These are phyloP conservation scores for Sistotremastrum niveocremeum DNA, from an alignment of 768 basidiomycete genomes.

Conservation along the genomic window DNA sequence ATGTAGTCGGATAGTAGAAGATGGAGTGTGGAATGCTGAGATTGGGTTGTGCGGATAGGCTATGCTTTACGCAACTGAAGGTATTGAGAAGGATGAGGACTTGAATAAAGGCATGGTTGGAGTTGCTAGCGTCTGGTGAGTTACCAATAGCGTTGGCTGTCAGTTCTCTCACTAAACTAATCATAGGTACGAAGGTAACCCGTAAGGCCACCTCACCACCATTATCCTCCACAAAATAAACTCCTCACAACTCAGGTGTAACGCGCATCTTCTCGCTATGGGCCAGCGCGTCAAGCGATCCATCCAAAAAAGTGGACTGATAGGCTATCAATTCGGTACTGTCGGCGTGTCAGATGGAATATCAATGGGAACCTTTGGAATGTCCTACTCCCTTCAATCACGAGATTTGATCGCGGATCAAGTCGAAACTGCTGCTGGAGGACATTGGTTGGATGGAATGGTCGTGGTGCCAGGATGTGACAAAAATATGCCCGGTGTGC, in stretches of 20 bases:
- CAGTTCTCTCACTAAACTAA: constrained; percentile 6
- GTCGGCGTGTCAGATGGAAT: constrained; percentile 98
- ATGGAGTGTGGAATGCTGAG: neutral
- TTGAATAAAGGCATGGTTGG: constrained; percentile 97
- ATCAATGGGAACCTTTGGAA: constrained; percentile 91
- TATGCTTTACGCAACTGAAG: constrained; percentile 99
- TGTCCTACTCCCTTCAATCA: constrained; percentile 94
- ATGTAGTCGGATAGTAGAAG: constrained; percentile 2
- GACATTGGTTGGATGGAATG: constrained; percentile 97
- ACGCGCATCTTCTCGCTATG: constrained; percentile 80
- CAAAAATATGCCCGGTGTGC: constrained; percentile 99
- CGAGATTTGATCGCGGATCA: constrained; percentile 96
- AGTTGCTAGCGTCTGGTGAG: constrained; percentile 90
- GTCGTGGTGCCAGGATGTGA: constrained; percentile 96
- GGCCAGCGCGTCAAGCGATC: constrained; percentile 83
- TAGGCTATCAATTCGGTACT: constrained; percentile 96
- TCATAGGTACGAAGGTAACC: constrained; percentile 94
- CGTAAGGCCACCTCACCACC: constrained; percentile 39
- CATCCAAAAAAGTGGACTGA: constrained; percentile 50
- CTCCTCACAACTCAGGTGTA: constrained; percentile 50
- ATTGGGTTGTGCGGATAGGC: constrained; percentile 38
- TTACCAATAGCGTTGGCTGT: constrained; percentile 7
- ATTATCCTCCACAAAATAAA: neutral
- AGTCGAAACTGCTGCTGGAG: constrained; percentile 91
- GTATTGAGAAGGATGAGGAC: constrained; percentile 65